Percentiles rank a stretch among this genome's conserved stretches.
Conservation (phyloP, 1,284 basidiomycete species). For the Boletellus sp. region DNA sequence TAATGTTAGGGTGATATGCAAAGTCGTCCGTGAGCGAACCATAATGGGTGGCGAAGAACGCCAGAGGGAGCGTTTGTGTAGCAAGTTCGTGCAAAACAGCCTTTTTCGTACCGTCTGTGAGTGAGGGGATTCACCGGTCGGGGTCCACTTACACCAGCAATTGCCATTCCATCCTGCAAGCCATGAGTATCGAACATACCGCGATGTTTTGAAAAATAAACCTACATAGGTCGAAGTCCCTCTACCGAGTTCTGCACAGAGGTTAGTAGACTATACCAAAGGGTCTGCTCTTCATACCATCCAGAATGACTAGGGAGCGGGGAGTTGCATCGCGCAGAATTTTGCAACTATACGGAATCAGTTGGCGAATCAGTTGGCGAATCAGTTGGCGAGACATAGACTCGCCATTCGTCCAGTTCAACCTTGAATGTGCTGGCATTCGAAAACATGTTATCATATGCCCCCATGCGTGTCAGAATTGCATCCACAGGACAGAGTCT, state of each 20-base stretch:
- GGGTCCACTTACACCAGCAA: conserved; percentile 67
- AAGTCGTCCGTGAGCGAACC: conserved; percentile 86
- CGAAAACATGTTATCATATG: conserved; percentile 96
- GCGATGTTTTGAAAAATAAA: conserved; percentile 15
- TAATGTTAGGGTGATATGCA: conserved; percentile 87
- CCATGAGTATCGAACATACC: conserved; percentile 19
- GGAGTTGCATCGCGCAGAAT: conserved; percentile 90
- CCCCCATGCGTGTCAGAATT: conserved; percentile 97
- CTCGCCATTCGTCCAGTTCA: conserved; percentile 89
- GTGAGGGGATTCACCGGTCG: background rate
- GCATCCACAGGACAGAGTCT: conserved; percentile 89
- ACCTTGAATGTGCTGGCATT: conserved; percentile 95
- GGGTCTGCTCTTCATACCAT: conserved; percentile 54
- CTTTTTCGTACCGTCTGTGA: conserved; percentile 33
- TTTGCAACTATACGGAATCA: conserved; percentile 69
- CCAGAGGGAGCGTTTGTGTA: conserved; percentile 83
- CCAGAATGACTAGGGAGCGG: conserved; percentile 89
- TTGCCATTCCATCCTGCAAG: conserved; percentile 88
- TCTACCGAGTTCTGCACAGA: conserved; percentile 73
- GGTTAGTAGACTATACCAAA: conserved; percentile 8
- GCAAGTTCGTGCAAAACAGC: conserved; percentile 92
- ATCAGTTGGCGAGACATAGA: background rate
- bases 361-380: background rate
- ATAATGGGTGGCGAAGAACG: conserved; percentile 87
- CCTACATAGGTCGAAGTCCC: conserved; percentile 82